Conservation (phyloP, 2,329 filamentous ascomycete genomes). For the Cercospora beticola region DNA sequence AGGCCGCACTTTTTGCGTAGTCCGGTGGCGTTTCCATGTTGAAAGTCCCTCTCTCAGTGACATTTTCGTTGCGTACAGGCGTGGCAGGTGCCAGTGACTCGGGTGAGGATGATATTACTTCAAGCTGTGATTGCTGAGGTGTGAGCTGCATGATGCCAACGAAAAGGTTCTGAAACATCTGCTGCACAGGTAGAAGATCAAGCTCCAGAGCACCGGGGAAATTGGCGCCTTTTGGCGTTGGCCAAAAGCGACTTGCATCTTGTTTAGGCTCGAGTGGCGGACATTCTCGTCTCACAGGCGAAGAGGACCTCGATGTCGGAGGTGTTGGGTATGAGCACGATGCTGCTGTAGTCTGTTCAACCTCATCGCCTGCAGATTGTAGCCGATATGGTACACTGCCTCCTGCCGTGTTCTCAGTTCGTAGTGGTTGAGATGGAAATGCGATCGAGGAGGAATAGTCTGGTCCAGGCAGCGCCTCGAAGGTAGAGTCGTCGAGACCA, state of each 20-base stretch:
- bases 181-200: not conserved
- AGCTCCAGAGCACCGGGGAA: not conserved
- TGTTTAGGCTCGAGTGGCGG: not conserved
- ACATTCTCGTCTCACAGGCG: not conserved
- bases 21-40: not conserved
- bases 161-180: not conserved
- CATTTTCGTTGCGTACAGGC: not conserved
- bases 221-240: not conserved
- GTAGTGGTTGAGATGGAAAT: not conserved
- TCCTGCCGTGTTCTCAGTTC: not conserved
- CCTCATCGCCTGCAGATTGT: not conserved
- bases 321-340: not conserved
- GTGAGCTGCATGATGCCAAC: conserved; percentile 9
- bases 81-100: conserved; percentile 3
- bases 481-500: not conserved
- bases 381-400: not conserved
- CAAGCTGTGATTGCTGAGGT: conserved; percentile 1
- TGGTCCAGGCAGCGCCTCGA: not conserved
- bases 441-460: not conserved
- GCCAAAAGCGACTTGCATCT: not conserved
- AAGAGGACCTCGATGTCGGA: not conserved
- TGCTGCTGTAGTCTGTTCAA: not conserved
- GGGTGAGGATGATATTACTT: conserved; percentile 7
- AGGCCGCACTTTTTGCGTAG: not conserved
- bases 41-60: not conserved